Evolutionary conservation across 805 yeast genomes (phyloP), one percentile per base, ranked within the genome.

Genomic region (Starmera pachycereana): DNA sequence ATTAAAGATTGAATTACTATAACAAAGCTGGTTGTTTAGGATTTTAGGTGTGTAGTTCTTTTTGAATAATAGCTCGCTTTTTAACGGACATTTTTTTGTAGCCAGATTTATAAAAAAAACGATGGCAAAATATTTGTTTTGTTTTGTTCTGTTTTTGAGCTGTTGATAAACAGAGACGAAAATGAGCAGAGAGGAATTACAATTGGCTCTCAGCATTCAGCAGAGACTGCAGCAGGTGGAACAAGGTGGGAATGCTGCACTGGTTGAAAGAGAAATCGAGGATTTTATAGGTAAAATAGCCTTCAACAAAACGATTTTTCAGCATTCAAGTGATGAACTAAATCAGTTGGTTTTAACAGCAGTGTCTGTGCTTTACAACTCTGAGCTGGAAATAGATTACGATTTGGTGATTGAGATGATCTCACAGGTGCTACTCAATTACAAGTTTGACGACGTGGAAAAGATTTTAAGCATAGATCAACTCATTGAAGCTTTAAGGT

Each of bases 401-500:
- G 32, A 39, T 4, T 36, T 41, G 8, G 31, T 52, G 0, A 41
- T 52, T 16, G 44, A 42, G 12, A 22, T 53, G 4, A 40, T 53
- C 2, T 48, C 41, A 34, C 45, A 44, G 1, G 8, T 49, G 1
- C 37, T 51, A 3, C 29, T 41, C 2, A 35, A 42, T 4, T 14
- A 50, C 13, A 43, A 44, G 13, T 54, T 45, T 29, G 56, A 53
- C n/a, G 30, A 38, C 11, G 39, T 50, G 13, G 40, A 37, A 7
- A 14, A 40, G 12, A 35, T 46, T 10, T 47, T 53, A 27, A 42
- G 47, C 12, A 25, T 44, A 22, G 44, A 40, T 6, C 38, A 44
- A 35, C n/a, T 54, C 9, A 18, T 49, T 9, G 41, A 49, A 9
- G 56, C 55, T 9, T 40, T 54, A 14, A 29, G 38, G 6, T 46